Evolutionary conservation across 2,329 filamentous ascomycete genomes (phyloP), one percentile per base, ranked within the genome.

Genomic region (Botrytis aclada): DNA sequence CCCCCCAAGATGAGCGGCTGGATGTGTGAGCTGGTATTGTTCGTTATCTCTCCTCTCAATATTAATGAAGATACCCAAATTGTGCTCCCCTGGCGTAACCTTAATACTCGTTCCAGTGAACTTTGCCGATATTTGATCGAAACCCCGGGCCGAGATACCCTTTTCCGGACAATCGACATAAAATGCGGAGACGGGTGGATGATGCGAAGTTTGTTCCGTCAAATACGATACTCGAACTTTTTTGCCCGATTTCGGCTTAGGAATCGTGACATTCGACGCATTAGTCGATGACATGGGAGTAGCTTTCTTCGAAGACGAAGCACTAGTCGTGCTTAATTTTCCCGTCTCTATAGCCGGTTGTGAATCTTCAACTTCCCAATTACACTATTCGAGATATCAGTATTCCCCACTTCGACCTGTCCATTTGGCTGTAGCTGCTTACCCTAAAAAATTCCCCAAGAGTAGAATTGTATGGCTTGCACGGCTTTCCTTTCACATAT

Each of bases 381-480:
- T 97, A 83, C 96, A 98, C 89, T 97, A 81, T 74, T 51, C 29
- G 18, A 39, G 51, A 58, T 16, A 73, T 78, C 71, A 78, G 75
- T 60, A 65, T 56, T 45, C 34, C 60, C 20, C 18, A 60, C 60
- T 41, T 45, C 60, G 39, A 32, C 43, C 58, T 16, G 47, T 41
- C 25, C 47, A 54, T 67, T 54, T 39, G n/a, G 45, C 25, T 54
- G 45, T 47, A 41, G 22, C 34, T 56, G 47, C 90, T 80, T 85
- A 95, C 93, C 84, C 94, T 89, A 84, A 99, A 99, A 84, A 99
- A 99, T 84, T 99, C 96, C 76, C 96, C 96, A 69, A 99, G 84
- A 51, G 94, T 95, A 65, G 95, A 98, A 83, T 99, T 99, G 85
- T 99, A 99, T 18, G 96, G 96, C 84, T 99, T 99, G 89, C 95